Conservation (phyloP, 306 rosid genomes). For the Begonia masoniana region DNA sequence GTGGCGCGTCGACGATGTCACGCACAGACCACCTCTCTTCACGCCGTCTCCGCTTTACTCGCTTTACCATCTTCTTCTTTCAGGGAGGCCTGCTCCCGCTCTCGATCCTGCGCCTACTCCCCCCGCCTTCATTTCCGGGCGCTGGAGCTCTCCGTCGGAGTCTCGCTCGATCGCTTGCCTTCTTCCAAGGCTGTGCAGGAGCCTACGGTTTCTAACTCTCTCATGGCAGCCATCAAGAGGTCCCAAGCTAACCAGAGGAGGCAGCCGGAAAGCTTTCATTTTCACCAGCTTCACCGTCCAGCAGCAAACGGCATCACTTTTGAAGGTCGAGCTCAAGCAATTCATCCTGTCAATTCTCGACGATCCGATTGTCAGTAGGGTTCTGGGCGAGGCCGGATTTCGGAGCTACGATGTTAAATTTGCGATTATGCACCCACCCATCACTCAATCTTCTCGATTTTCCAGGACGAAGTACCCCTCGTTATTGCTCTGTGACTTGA, state of each 20-base stretch:
- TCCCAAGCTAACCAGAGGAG: conserved; percentile 93
- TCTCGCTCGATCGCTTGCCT: conserved; percentile 72
- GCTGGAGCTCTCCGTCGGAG: conserved; percentile 79
- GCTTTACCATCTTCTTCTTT: conserved; percentile 52
- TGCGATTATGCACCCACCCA: conserved; percentile 61
- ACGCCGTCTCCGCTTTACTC: conserved; percentile 69
- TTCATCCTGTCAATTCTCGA: conserved; percentile 83
- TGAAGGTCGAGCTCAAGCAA: conserved; percentile 81
- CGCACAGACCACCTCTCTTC: conserved; percentile 84
- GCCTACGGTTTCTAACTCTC: conserved; percentile 81
- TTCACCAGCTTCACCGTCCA: conserved; percentile 51
- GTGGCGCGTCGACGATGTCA: conserved; percentile 80
- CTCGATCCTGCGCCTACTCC: conserved; percentile 50
- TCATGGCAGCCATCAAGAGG: conserved; percentile 88
- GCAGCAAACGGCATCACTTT: conserved; percentile 48
- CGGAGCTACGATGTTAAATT: conserved; percentile 70
- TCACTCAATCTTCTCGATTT: conserved; percentile 23
- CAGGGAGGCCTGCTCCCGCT: conserved; percentile 71
- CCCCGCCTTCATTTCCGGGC: conserved; percentile 80
- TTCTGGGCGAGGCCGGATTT: conserved; percentile 75
- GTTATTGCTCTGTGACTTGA: conserved; percentile 43
- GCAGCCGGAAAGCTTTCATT: conserved; percentile 75
- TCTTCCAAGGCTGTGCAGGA: conserved; percentile 38
- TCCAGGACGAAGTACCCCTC: conserved; percentile 39
- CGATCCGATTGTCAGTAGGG: conserved; percentile 89